Evolutionary conservation across 1,284 basidiomycete species (phyloP), one percentile per base, ranked within the genome.

Genomic region (Ceratobasidium sp.): DNA sequence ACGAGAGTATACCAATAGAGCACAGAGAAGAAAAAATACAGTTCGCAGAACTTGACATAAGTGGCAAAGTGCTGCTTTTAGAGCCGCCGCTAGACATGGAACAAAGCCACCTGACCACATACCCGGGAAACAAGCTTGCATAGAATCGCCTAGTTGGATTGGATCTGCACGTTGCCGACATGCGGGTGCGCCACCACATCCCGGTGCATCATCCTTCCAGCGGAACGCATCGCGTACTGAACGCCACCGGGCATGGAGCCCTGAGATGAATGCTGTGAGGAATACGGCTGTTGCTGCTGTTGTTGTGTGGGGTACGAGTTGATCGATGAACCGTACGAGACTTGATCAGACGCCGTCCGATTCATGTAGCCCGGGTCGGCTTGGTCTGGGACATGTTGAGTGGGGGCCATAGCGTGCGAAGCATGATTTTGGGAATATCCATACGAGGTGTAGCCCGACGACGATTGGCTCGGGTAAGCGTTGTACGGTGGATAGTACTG

Each of bases 151-250:
- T 52, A 76, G 46, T 76, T 76, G 62, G 73, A 67, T 52, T 66
- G 73, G 54, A 76, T 59, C 50, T 66, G 64, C 62, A 76, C 73
- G 73, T 76, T 76, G 73, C 73, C 64, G n/a, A 48, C 73, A 44
- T 76, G 73, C 38, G 64, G 73, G 38, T 66, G 73, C 38, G 62
- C 50, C 64, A 67, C 73, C 50, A 44, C 46, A 13, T 57, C 64
- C 23, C 73, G 48, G 23, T 76, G 73, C 46, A 67, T 50, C 23
- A 76, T 33, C 73, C 52, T 56, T 44, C 59, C 48, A 20, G 48
- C 28, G 5, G 73, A 28, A 10, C 73, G 73, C 62, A 76, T 67
- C 46, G 66, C 23, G 46, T 68, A 68, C 28, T 68, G 23, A 10
- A 68, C 66, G 48, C 44, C 28, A n/a, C 20, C 38, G 28, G 48